These are phyloP conservation scores for Phytophthora crassamura DNA, from an alignment of 352 stramenopile genomes.

Conservation along the genomic window DNA sequence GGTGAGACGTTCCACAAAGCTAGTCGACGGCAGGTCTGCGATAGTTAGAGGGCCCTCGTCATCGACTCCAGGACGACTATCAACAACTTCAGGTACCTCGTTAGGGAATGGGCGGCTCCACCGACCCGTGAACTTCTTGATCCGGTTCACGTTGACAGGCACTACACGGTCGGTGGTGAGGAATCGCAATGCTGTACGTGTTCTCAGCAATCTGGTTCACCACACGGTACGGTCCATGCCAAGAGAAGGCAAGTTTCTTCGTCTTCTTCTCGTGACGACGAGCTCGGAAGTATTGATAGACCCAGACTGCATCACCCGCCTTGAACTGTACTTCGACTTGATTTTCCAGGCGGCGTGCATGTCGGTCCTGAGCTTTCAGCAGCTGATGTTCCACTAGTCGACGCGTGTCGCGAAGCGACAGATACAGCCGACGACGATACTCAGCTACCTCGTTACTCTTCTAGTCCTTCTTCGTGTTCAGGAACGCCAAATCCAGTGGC, in stretches of 20 bases:
- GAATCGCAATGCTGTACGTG: neutral
- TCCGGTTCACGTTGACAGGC: slow-evolving; percentile 5
- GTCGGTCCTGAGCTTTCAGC: neutral
- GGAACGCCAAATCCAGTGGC: slow-evolving; percentile 1
- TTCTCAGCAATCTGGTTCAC: neutral
- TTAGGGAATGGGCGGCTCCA: slow-evolving; percentile 1
- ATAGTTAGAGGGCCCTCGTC: neutral
- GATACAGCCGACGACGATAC: neutral
- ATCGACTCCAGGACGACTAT: neutral
- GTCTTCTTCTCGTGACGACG: neutral
- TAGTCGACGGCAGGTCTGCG: neutral
- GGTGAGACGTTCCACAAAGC: slow-evolving; percentile 10
- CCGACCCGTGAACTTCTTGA: neutral
- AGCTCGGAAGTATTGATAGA: neutral
- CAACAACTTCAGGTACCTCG: neutral
- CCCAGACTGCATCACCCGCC: neutral
- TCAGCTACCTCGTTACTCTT: neutral
- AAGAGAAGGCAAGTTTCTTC: slow-evolving; percentile 7
- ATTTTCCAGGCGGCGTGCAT: neutral
- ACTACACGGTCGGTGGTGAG: neutral
- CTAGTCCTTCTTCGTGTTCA: neutral
- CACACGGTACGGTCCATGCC: slow-evolving; percentile 2
- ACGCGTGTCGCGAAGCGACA: neutral
- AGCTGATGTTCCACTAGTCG: slow-evolving; percentile 2
- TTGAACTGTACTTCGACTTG: neutral